Evolutionary conservation across 371 early-diverging fungal species (phyloP), one percentile per base, ranked within the genome.

Genomic region (Ordospora pajunii): DNA sequence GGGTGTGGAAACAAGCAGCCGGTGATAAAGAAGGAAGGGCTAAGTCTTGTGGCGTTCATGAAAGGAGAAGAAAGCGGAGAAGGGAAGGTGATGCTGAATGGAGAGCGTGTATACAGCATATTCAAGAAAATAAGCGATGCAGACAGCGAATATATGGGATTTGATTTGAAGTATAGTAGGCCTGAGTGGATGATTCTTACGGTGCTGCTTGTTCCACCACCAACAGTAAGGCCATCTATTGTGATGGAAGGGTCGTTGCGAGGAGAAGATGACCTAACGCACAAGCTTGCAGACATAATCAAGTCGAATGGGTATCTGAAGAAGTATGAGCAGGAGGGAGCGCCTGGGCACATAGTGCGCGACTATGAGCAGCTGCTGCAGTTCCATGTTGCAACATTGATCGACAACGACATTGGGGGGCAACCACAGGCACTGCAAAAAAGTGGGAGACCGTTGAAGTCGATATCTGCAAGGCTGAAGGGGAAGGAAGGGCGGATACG

Each of bases 401-500:
- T 97, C 91, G 92, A 97, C 85, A 99, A 99, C 84, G 96, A 97
- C 70, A 89, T 94, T 78, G 90, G 94, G 53, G 97, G 97, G 17
- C 89, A 94, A 82, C 99, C 98, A 6, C 90, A 91, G 84, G 91
- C 95, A 14, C 83, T 92, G 67, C 97, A 97, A 80, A 94, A 88
- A 89, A 84, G 90, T 53, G 97, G 97, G 21, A 87, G 99, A 84
- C 96, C 97, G 51, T 88, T 91, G 74, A 99, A 97, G 85, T 90
- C 93, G 17, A 92, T 99, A 73, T 89, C 94, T 72, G 94, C 95
- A 19, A 88, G 99, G 79, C 88, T 99, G 67, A 96, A 97, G 88
- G 97, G 97, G 73, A 99, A 99, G 84, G 99, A 99, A 87, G 99
- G 97, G 49, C 91, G 97, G 77, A 87, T 99, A 64, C 90, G 99